These are phyloP conservation scores for Beauveria bassiana DNA, from an alignment of 2,329 filamentous ascomycete species.

Conservation along the genomic window DNA sequence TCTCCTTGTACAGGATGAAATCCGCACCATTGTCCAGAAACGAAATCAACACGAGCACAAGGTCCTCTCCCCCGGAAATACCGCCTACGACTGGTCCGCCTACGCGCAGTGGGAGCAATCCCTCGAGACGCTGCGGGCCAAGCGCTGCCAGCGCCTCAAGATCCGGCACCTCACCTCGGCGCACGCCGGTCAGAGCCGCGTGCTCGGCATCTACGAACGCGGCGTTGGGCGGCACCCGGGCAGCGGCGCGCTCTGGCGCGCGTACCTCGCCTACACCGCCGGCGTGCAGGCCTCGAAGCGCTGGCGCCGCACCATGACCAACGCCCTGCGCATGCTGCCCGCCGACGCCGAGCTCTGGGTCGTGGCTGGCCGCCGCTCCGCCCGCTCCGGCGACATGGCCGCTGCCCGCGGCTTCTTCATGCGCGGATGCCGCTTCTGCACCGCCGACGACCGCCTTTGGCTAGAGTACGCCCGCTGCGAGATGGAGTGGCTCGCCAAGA, in stretches of 20 bases:
- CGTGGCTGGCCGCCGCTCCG: slow-evolving; percentile 70
- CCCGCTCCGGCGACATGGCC: slow-evolving; percentile 78
- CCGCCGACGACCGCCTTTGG: slow-evolving; percentile 66
- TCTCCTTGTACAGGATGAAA: slow-evolving; percentile 60
- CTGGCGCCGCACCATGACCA: slow-evolving; percentile 56
- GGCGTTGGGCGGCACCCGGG: slow-evolving; percentile 78
- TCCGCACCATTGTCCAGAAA: slow-evolving; percentile 79
- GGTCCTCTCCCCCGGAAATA: slow-evolving; percentile 72
- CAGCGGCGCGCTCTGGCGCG: slow-evolving; percentile 75
- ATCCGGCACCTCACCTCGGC: slow-evolving; percentile 59
- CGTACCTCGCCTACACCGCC: slow-evolving; percentile 77
- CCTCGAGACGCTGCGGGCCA: slow-evolving; percentile 68
- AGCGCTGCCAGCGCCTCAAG: slow-evolving; percentile 73
- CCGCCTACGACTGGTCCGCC: slow-evolving; percentile 69
- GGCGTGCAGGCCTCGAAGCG: slow-evolving; percentile 58
- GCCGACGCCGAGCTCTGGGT: slow-evolving; percentile 79
- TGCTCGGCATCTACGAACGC: slow-evolving; percentile 85
- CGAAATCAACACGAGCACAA: slow-evolving; percentile 90
- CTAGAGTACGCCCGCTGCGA: slow-evolving; percentile 85
- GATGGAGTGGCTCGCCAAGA: slow-evolving; percentile 82
- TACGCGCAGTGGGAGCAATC: slow-evolving; percentile 70
- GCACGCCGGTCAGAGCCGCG: slow-evolving; percentile 68
- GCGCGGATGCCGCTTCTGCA: slow-evolving; percentile 84
- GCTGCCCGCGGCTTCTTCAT: slow-evolving; percentile 79
- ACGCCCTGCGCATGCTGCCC: slow-evolving; percentile 78